Evolutionary conservation across 352 stramenopile species (phyloP), one percentile per base, ranked within the genome.

Genomic region (Paralagenidium karlingii): DNA sequence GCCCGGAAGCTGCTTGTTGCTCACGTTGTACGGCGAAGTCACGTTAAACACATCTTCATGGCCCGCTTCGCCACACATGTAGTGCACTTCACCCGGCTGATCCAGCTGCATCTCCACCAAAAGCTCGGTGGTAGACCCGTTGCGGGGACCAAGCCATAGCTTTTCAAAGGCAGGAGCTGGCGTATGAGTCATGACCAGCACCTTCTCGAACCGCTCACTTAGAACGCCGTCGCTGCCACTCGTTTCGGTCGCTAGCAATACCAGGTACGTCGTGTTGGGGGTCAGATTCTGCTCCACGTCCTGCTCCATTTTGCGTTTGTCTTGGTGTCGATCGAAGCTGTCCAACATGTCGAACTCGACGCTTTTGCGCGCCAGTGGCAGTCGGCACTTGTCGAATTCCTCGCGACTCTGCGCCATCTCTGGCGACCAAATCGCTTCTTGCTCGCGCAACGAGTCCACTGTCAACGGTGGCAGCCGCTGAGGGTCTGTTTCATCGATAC

Each of bases 1-100:
- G 9, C 44, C 53, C 9, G 48, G 49, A 15, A 53, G 45, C 3
- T 53, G 44, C 33, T 81, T 86, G 38, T 53, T 62, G 34, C 70
- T 90, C 34, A 90, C 53, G 51, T 90, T 90, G 49, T 82, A 67
- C 2, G 69, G 56, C 0, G 77, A 90, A 5, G 71, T 71, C 26
- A 64, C 68, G 32, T 82, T 82, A 27, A 84, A 58, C 32, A 53
- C 39, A 6, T 86, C 74, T 0, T 55, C 30, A 32, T 90, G 83
- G 3, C 49, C 61, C 1, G 58, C 64, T 16, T 62, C 40, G 4
- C 70, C 73, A 0, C 71, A 40, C 55, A 90, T 71, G 47, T 68
- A 90, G 43, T 90, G 77, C 3, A 86, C 60, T 56, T 86, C 63
- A 10, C 77, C 68, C 0, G 68, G 66, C 19, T 57, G 51, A 24